Evolutionary conservation across 257 asterid species (phyloP), one percentile per base, ranked within the genome.

Genomic region (Euphrasia confusa): DNA sequence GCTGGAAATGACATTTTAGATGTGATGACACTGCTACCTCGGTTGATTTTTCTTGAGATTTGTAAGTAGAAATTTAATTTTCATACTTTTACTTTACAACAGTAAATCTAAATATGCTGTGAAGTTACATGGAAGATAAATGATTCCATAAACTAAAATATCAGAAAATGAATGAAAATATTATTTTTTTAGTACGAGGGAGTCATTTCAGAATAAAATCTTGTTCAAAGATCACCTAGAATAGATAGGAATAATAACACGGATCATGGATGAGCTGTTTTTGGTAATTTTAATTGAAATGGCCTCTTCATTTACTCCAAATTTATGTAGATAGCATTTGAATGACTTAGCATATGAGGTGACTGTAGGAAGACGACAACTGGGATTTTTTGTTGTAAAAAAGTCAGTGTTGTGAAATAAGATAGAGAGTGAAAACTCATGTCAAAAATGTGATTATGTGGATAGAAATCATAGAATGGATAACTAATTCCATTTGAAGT

Each of bases 41-140:
- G 26, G 33, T 64, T 64, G 50, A 58, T 58, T 64, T 50, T 14
- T 64, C 70, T 64, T 63, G 49, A 18, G 13, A 17, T 70, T 50
- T 4, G 35, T 28, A 32, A 35, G 48, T 47, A 13, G 52, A 11
- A 60, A 27, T 48, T 35, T 2, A 59, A 18, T 10, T 26, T 3
- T 37, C 11, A 3, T 40, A 2, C 5, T 66, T 45, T 45, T 42
- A 40, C 40, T 39, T 37, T 32, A 17, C 55, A 21, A 64, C 47
- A 33, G 21, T 63, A 42, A 52, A 33, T 37, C 3, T 64, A 32
- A 7, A 27, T 40, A 55, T 35, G 47, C 27, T 14, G 53, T 39
- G 54, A 33, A 33, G 63, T 32, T 7, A 30, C 7, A 15, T 33
- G 17, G 18, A 58, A 37, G 27, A 35, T 35, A 58, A 64, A 21